Evolutionary conservation across 2,329 filamentous ascomycete species (phyloP), one percentile per base, ranked within the genome.

Genomic region (Pyricularia pennisetigena): DNA sequence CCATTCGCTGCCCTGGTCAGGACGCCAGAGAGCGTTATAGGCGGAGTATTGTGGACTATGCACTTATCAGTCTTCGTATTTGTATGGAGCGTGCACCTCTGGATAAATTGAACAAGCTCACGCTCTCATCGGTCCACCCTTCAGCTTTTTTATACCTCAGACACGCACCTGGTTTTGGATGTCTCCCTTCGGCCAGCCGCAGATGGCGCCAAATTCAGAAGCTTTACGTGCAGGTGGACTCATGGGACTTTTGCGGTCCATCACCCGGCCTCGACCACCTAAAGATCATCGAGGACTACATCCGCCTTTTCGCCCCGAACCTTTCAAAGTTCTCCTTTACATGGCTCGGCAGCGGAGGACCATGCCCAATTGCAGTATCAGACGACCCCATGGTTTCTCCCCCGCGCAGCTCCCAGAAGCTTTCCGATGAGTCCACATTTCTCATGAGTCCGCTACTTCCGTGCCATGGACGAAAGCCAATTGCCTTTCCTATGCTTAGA

Each of bases 11-110:
- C 72, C 91, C 91, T 5, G 90, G 88, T 57, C 90, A 93, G 76
- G 82, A 88, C 69, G 81, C 87, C 20, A 80, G 83, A 54, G 88
- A 92, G 75, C 83, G 90, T 63, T 92, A 93, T 75, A 86, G 92
- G 54, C 86, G 92, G 64, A 89, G 88, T 76, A 88, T 90, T 65
- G 91, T 97, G 69, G 93, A 97, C 82, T 97, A 95, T 75, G 92
- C 92, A 4, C 87, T 97, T 70, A 93, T 96, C 75, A 95, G 91
- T 71, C 80, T 97, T 68, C 90, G 93, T 71, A 93, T 97, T 71
- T 90, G 93, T 14, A 79, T 96, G 32, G 93, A 97, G 80, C 86
- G 89, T 68, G 86, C 89, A 10, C 86, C 88, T 1, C 79, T 95
- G 65, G 81, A 80, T 66, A 84, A 83, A 69, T 84, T 97, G 16